Conservation (phyloP, 2,329 filamentous ascomycete species). For the Lasiodiplodia citricola region DNA sequence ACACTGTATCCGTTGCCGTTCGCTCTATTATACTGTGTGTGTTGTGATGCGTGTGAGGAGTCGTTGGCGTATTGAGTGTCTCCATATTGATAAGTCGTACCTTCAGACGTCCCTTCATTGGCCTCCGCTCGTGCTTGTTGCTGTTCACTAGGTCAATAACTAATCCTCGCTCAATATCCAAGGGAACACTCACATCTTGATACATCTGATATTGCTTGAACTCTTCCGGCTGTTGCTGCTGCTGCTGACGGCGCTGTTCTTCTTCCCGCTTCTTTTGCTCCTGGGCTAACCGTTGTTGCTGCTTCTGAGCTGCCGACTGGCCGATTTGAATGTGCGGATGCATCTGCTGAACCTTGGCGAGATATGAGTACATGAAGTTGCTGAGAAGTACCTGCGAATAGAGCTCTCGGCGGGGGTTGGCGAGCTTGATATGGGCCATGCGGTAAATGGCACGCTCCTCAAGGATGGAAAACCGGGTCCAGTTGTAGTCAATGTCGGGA, state of each 20-base stretch:
- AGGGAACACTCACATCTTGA: constrained; percentile 36
- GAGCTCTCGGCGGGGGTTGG: constrained; percentile 90
- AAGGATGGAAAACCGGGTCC: constrained; percentile 92
- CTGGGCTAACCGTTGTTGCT: constrained; percentile 62
- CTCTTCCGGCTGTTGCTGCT: constrained; percentile 46
- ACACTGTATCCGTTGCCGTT: constrained; percentile 43
- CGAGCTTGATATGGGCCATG: constrained; percentile 98
- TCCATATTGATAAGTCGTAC: constrained; percentile 32
- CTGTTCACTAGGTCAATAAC: constrained; percentile 23
- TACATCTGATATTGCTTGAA: constrained; percentile 47
- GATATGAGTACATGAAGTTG: constrained; percentile 99
- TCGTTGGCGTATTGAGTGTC: constrained; percentile 24
- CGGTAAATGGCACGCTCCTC: constrained; percentile 97
- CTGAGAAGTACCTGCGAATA: constrained; percentile 95
- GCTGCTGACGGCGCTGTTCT: constrained; percentile 41
- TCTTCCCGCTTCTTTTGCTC: constrained; percentile 45
- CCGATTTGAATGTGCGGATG: constrained; percentile 93
- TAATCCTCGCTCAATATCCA: neutral
- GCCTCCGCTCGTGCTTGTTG: constrained; percentile 34
- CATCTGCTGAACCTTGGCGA: constrained; percentile 98
- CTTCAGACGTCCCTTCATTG: constrained; percentile 31
- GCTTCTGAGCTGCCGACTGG: constrained; percentile 75
- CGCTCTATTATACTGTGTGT: constrained; percentile 36
- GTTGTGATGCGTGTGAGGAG: constrained; percentile 27
- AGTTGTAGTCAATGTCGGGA: constrained; percentile 93